Percentiles rank a stretch among this genome's conserved stretches.
These are phyloP conservation scores for Orychophragmus violaceus DNA, from an alignment of 345 rosid genomes.

Conservation along the genomic window DNA sequence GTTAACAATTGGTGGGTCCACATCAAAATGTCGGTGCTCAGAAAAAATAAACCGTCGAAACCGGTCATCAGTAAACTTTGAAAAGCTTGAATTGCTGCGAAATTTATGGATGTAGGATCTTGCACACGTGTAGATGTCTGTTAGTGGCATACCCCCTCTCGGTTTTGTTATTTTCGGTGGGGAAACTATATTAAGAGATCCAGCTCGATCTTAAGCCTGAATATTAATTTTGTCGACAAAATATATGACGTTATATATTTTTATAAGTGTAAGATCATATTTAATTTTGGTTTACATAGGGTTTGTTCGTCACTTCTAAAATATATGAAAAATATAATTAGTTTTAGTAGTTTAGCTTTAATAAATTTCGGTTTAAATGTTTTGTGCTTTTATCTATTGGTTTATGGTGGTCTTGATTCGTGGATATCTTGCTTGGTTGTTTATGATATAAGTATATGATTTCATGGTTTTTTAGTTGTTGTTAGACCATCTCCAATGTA, in stretches of 20 bases:
- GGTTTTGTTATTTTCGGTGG: neutral
- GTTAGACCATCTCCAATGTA: too few relatives aligned
- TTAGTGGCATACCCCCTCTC: slow-evolving; percentile 8
- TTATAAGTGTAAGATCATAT: neutral
- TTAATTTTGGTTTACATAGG: too few relatives aligned
- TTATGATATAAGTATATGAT: too few relatives aligned
- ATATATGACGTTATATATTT: neutral
- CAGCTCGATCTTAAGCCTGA: neutral
- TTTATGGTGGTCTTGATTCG: too few relatives aligned
- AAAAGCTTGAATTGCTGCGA: slow-evolving; percentile 9
- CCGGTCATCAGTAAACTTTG: neutral
- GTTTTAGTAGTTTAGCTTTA: too few relatives aligned
- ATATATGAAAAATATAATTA: too few relatives aligned
- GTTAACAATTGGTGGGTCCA: neutral
- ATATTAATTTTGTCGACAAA: neutral
- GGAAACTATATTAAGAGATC: neutral
- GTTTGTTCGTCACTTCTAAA: too few relatives aligned
- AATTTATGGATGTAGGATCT: slow-evolving; percentile 22
- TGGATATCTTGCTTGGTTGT: too few relatives aligned
- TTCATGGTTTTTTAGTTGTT: too few relatives aligned
- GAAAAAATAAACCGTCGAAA: slow-evolving; percentile 13
- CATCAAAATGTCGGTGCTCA: slow-evolving; percentile 26
- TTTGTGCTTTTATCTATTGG: too few relatives aligned
- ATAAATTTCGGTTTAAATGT: too few relatives aligned
- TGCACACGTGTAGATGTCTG: slow-evolving; percentile 30